These are phyloP conservation scores for Dalbergia oliveri DNA, from an alignment of 306 rosid species.

Conservation along the genomic window DNA sequence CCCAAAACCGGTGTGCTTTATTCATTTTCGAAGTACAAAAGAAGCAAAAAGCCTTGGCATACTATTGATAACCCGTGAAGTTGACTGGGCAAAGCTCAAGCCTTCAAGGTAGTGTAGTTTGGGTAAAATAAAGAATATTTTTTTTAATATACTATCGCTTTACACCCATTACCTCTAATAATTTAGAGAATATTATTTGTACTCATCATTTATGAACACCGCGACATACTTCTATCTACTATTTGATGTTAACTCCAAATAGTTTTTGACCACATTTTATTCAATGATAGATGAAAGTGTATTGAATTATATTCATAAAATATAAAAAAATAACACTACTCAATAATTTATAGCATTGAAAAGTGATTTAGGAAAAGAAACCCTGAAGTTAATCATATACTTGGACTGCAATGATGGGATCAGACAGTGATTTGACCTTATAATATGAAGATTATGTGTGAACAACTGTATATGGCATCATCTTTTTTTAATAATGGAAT, in stretches of 20 bases:
- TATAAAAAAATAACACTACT: too few species aligned
- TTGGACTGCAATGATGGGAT: constrained; percentile 48
- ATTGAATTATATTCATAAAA: too few species aligned
- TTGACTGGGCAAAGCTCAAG: constrained; percentile 30
- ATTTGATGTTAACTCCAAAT: too few species aligned
- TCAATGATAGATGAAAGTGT: too few species aligned
- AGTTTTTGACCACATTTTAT: too few species aligned
- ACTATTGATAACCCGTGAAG: constrained; percentile 13
- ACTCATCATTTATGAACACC: too few species aligned
- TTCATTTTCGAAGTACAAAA: constrained; percentile 43
- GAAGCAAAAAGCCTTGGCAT: constrained; percentile 30
- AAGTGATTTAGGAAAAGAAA: constrained; percentile 49
- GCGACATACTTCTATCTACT: too few species aligned
- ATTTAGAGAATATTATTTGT: too few species aligned
- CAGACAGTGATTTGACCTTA: constrained; percentile 46
- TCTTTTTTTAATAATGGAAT: constrained; percentile 41
- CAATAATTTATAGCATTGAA: constrained; percentile 13
- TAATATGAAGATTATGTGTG: constrained; percentile 41
- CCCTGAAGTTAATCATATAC: constrained; percentile 50
- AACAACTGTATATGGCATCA: neutral
- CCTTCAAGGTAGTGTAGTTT: constrained; percentile 29
- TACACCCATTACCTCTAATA: constrained; percentile 40
- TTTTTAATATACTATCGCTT: constrained; percentile 32
- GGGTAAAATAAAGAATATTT: constrained; percentile 14
- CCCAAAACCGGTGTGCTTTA: constrained; percentile 28